phyloP scores from a whole-genome alignment of 805 yeast genomes.

The Hanseniaspora thailandica region DNA sequence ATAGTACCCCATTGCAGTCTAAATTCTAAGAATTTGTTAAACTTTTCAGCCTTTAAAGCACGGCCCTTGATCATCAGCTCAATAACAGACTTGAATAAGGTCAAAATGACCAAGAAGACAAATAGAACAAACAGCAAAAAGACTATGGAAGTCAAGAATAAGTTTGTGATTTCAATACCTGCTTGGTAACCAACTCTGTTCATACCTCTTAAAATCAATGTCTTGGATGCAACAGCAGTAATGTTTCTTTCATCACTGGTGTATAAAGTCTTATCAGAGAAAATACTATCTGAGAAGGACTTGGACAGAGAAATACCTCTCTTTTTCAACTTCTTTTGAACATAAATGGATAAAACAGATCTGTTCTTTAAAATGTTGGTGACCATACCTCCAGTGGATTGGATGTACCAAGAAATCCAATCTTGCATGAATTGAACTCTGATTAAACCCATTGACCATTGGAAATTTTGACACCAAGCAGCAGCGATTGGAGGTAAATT shows the following conservation, averaged over 20 bases:
- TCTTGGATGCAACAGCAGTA: conserved; percentile 47
- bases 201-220: conserved; percentile 77
- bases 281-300: conserved; percentile 38
- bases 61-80: conserved; percentile 52
- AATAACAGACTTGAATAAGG: conserved; percentile 54
- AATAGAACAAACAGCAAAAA: conserved; percentile 71
- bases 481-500: conserved; percentile 93
- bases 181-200: conserved; percentile 82
- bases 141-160: conserved; percentile 77
- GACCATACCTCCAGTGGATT: conserved; percentile 82
- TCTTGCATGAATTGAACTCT: conserved; percentile 63
- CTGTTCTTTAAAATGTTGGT: conserved; percentile 60
- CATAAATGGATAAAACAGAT: conserved; percentile 64
- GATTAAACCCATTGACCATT: conserved; percentile 92
- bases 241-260: conserved; percentile 60
- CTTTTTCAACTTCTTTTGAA: conserved; percentile 41
- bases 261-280: conserved; percentile 43
- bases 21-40: conserved; percentile 57
- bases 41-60: conserved; percentile 39
- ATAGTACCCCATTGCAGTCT: conserved; percentile 74
- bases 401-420: conserved; percentile 87
- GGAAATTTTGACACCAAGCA: conserved; percentile 94
- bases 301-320: conserved; percentile 23
- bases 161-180: conserved; percentile 70
- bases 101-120: conserved; percentile 43